Evolutionary conservation across 768 basidiomycete species (phyloP).

Genomic region (Floccularia luteovirens): DNA sequence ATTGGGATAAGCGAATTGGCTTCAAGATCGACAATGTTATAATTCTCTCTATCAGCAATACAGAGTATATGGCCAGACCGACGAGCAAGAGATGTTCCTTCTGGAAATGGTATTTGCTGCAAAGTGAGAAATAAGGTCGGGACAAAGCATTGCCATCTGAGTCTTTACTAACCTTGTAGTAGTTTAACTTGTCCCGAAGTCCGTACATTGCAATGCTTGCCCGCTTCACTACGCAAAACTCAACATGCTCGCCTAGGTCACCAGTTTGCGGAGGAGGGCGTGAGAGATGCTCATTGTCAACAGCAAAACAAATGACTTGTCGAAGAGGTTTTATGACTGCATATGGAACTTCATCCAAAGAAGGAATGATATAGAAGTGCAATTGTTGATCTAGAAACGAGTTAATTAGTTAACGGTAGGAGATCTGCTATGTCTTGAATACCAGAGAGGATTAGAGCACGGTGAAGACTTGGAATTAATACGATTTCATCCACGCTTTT

Average conservation of each 20-base stretch:
- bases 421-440: constrained; percentile 11
- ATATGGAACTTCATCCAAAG: constrained; percentile 61
- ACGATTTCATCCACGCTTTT: constrained; percentile 78
- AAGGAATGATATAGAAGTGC: constrained; percentile 75
- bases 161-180: constrained; percentile 50
- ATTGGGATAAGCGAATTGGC: constrained; percentile 62
- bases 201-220: constrained; percentile 54
- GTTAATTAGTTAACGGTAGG: not conserved
- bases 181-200: constrained; percentile 56
- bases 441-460: constrained; percentile 75
- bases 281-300: constrained; percentile 69
- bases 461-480: constrained; percentile 67
- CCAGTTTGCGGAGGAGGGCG: constrained; percentile 31
- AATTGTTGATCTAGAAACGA: constrained; percentile 51
- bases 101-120: constrained; percentile 67
- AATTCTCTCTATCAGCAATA: constrained; percentile 64
- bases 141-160: not conserved
- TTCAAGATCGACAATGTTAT: constrained; percentile 78
- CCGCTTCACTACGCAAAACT: constrained; percentile 71
- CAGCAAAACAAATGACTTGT: constrained; percentile 71
- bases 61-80: constrained; percentile 61
- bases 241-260: constrained; percentile 43
- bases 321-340: constrained; percentile 67
- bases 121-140: not conserved
- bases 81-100: constrained; percentile 50